Base-by-base conservation (phyloP, 495 filamentous ascomycete species). In the Penicillium diatomitis region DNA sequence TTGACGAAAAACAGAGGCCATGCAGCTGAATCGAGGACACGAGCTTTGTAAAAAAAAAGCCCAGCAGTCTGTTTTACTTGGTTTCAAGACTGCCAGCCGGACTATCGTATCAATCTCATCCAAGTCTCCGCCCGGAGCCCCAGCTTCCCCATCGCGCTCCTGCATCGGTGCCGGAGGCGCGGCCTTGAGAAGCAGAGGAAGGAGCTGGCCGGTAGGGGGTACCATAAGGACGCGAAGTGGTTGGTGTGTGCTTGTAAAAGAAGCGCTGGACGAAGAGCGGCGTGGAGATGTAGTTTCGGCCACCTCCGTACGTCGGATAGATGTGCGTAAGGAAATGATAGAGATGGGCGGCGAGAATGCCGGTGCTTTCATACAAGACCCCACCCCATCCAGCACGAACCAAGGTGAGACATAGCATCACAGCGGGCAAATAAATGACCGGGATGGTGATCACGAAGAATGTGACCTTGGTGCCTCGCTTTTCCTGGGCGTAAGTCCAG, bases 251-350 rank as follows among this genome's bases (percentile, higher is more conserved):
- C 4, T 66, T 68, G 28, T 71, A 68, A 52, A 88, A 85, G 54
- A 82, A 74, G 40, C 77, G 67, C 45, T 74, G 78, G 46, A 95
- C 60, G 44, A 86, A 78, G 0, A 44, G 56, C 2, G 90, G 90
- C 0, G 89, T 90, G 10, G 64, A 65, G 40, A 95, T 67, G 45
- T 79, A 75, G 56, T 87, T 91, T 31, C 67, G 66, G 3, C 89
- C 89, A 44, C 85, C 83, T 20, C 88, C 89, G 67, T 90, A 90
- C 38, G 81, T 77, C 10, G 90, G 90, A 68, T 85, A 95, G 31
- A 91, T 75, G 37, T 83, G 76, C 3, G 85, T 88, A 39, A 94
- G 62, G 58, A 95, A 96, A 57, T 95, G 85, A 62, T 89, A 86
- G 27, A 89, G 61, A 62, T 95, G 90, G 27, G 88, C 90, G 11